Base-by-base conservation (phyloP, 176 grass and related monocot species). In the Carex pumila region DNA sequence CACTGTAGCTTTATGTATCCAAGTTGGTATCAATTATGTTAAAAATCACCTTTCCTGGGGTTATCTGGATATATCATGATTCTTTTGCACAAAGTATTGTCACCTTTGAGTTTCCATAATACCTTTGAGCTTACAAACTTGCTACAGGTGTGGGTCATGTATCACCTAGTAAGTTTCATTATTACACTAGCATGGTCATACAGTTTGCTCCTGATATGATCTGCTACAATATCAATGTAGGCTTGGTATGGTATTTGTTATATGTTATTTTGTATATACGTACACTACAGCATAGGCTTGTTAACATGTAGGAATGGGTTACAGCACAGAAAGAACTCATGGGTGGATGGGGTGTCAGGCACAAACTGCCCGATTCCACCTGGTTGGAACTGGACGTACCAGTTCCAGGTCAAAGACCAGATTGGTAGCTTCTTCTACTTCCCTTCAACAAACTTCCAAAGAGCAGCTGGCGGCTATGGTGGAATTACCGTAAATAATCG, bases 301-400 rank as follows among this genome's bases (percentile, higher is more conserved):
- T 31, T 13, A 12, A 82, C 13, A 71, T 78, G 65, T 52, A 91
- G 89, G 92, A 89, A 93, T 83, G 95, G 92, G 71, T 66, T 95
- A 81, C 95, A 93, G 80, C 86, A 98, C 49, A 94, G 92, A 80
- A 89, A 79, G 86, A 88, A 67, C 56, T 84, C 91, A 53, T 98
- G 92, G 95, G 91, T 93, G 88, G 95, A 98, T 84, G 95, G 92
- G 87, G 92, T 98, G 41, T 66, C 82, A 39, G 92, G 89, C 68
- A 98, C 91, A 80, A 98, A 93, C 83, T 98, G 92, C 86, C 88
- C 92, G 50, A 85, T 98, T 54, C 95, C 95, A 1, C 1, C 89
- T 12, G 91, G 91, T 10, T 98, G 91, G 95, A 98, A 98, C 81
- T 98, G 91, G 95, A 98, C 91, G 15, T 98, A 98, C 65, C 45